Base-by-base conservation (phyloP, 148 eudicot genomes). In the Spergularia bocconei region DNA sequence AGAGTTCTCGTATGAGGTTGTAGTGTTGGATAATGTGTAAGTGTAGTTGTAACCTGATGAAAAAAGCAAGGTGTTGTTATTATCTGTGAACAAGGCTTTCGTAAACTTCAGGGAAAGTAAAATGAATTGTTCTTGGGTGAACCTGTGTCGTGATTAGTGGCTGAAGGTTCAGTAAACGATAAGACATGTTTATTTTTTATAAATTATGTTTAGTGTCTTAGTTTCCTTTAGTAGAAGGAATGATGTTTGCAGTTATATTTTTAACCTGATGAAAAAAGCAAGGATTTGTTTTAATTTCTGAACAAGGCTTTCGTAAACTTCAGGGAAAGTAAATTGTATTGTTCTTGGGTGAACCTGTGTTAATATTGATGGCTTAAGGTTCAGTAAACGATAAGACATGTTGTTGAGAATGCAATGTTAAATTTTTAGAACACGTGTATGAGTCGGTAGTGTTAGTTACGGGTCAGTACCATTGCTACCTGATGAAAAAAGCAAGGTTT, bases 191-290 rank as follows among this genome's bases (percentile, higher is more conserved):
- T 36, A 44, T 9, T 3, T 17, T 10, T 1, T 0, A 1, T 38
- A 54, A 20, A 1, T 44, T 36, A 11, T 60, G 3, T 47, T 38
- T 4, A 29, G 36, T 29, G 2, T 29, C 2, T 29, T 2, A 29
- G 36, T 29, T n/a, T n/a, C n/a, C n/a, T n/a, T n/a, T n/a, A n/a
- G n/a, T n/a, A n/a, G n/a, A n/a, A n/a, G n/a, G n/a, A n/a, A n/a
- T n/a, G n/a, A n/a, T n/a, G 36, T 0, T 29, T 71, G 14, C 47
- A 29, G 36, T 2, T 29, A 17, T 56, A 56, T 56, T 56, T 56
- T 29, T 29, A 80, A 83, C 88, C 87, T 87, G 90, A 75, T 87
- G 84, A 74, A 74, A 83, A 87, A 85, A 86, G 87, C 90, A 85
- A 86, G 67, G 86, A 41, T 79, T 82, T 74, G 50, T 84, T 85